These are phyloP conservation scores for Pilasporangium apinafurcum DNA, from an alignment of 352 stramenopile species.

Conservation along the genomic window DNA sequence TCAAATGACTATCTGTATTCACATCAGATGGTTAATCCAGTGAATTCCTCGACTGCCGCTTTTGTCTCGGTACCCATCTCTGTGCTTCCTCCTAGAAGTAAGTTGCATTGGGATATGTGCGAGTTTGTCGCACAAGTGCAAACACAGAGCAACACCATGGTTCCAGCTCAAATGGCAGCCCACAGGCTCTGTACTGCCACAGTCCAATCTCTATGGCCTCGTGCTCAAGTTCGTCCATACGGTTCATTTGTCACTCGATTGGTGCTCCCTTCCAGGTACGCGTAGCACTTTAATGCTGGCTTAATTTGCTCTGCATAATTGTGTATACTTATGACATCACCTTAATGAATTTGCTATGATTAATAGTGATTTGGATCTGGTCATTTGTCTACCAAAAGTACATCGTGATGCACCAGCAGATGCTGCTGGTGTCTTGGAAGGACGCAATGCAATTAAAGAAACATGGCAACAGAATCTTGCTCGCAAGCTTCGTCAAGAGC, in stretches of 20 bases:
- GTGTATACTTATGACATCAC: too few relatives aligned
- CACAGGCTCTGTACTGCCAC: conserved; percentile 73
- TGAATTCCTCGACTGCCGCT: conserved; percentile 32
- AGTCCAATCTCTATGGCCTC: conserved; percentile 90
- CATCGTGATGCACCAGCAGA: conserved; percentile 91
- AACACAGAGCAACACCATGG: conserved; percentile 52
- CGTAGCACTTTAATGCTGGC: not conserved
- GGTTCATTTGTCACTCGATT: conserved; percentile 95
- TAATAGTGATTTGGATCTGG: conserved; percentile 95
- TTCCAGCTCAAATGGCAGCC: conserved; percentile 69
- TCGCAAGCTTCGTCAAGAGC: conserved; percentile 91
- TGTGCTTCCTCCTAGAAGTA: conserved; percentile 74
- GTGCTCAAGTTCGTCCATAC: conserved; percentile 95
- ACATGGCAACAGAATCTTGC: conserved; percentile 97
- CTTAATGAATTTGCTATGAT: too few relatives aligned
- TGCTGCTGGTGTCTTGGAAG: conserved; percentile 94
- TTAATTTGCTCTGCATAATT: not conserved
- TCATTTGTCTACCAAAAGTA: conserved; percentile 98
- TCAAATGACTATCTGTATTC: conserved; percentile 33
- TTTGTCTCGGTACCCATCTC: conserved; percentile 84
- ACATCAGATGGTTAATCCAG: conserved; percentile 19
- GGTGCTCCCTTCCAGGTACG: conserved; percentile 88
- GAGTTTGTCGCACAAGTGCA: conserved; percentile 81
- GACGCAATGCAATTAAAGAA: conserved; percentile 98
- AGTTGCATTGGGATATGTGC: conserved; percentile 85